phyloP scores from a whole-genome alignment of 2,329 filamentous ascomycete genomes.

The Davidsoniella neocaledoniae region DNA sequence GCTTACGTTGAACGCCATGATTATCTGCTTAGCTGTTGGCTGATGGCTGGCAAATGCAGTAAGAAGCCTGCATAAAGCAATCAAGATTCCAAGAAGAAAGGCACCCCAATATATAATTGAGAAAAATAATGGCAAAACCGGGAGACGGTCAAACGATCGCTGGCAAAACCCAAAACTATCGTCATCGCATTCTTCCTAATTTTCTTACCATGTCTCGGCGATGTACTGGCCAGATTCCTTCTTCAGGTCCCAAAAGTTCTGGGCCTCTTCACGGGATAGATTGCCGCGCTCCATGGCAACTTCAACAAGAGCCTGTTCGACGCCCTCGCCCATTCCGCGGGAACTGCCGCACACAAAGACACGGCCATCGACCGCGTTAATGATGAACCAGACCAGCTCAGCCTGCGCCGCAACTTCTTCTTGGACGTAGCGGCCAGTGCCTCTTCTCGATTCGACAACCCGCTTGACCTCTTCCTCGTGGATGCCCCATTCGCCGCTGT shows the following conservation, averaged over 20 bases:
- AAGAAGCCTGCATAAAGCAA: no score
- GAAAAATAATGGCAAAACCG: no score
- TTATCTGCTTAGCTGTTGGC: no score
- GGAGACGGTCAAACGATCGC: neutral
- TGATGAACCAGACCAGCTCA: slow-evolving; percentile 95
- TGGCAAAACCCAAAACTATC: neutral
- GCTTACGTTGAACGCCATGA: no score
- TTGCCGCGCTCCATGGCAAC: slow-evolving; percentile 89
- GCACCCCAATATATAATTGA: no score
- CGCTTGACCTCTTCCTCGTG: slow-evolving; percentile 77
- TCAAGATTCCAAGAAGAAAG: no score
- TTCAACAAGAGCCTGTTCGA: slow-evolving; percentile 72
- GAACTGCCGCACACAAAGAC: slow-evolving; percentile 93
- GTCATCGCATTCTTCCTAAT: neutral
- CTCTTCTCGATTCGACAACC: slow-evolving; percentile 58
- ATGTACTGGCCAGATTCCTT: slow-evolving; percentile 90
- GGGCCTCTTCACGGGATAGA: slow-evolving; percentile 63
- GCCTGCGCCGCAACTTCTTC: slow-evolving; percentile 85
- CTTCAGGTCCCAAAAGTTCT: slow-evolving; percentile 81
- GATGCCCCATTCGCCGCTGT: slow-evolving; percentile 89
- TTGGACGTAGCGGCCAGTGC: slow-evolving; percentile 82
- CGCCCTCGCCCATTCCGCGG: slow-evolving; percentile 95
- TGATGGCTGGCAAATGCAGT: no score
- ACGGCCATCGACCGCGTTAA: slow-evolving; percentile 88
- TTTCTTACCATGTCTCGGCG: slow-evolving; percentile 52